Conservation (phyloP, 2,329 filamentous ascomycete genomes). For the Trichoderma sp. region DNA sequence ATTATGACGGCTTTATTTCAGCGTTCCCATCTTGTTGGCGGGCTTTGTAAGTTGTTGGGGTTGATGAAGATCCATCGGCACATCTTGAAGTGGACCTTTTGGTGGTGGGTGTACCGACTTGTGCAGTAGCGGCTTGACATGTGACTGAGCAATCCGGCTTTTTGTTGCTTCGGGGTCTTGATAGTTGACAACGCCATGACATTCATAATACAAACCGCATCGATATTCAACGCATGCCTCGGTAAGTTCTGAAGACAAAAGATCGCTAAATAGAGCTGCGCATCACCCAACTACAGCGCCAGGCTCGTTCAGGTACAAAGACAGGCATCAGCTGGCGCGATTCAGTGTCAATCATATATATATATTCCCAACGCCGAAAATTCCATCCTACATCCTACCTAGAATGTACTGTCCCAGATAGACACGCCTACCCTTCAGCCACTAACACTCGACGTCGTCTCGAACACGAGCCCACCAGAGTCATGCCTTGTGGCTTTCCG, state of each 20-base stretch:
- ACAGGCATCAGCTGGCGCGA: no score
- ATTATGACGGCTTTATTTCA: background rate
- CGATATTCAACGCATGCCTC: no score
- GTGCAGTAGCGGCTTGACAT: conserved; percentile 18
- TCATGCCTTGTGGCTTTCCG: background rate
- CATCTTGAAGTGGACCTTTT: conserved; percentile 18
- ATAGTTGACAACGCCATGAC: no score
- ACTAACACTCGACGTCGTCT: background rate
- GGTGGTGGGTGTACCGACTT: background rate
- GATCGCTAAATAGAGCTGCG: no score
- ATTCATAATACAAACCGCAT: no score
- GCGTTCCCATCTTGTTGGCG: background rate
- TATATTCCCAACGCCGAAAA: conserved; percentile 19
- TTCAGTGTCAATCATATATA: background rate
- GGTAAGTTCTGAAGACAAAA: no score
- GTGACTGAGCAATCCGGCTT: no score
- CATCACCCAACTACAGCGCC: no score
- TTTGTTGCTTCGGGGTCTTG: no score
- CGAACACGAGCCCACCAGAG: background rate
- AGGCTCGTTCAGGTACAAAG: no score
- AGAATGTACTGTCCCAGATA: conserved; percentile 4
- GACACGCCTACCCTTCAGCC: background rate
- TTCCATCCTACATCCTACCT: conserved; percentile 8
- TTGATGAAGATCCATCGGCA: background rate
- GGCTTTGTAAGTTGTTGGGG: conserved; percentile 17